A percentile compares a stretch with the other conserved stretches of the same genome.
Conservation (phyloP, 2,329 filamentous ascomycete genomes). For the Magnaporthiopsis incrustans region DNA sequence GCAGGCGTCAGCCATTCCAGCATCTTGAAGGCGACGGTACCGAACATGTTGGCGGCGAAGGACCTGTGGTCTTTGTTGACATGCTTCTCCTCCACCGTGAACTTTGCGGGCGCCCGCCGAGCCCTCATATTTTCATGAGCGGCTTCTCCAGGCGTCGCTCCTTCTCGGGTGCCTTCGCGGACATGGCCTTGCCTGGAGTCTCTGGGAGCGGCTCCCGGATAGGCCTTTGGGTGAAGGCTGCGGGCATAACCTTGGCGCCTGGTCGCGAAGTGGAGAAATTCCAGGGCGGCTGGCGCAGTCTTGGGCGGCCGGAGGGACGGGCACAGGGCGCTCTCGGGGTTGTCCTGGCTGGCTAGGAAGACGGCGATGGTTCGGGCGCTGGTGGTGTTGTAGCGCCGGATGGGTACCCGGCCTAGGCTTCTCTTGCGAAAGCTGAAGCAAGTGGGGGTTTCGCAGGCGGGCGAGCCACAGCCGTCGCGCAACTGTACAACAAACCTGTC, state of each 20-base stretch:
- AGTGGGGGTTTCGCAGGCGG: constrained; percentile 63
- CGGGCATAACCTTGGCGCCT: constrained; percentile 16
- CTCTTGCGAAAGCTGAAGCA: constrained; percentile 74
- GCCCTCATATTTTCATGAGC: background rate
- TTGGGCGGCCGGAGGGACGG: constrained; percentile 35
- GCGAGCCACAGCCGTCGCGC: constrained; percentile 67
- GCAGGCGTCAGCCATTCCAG: constrained; percentile 60
- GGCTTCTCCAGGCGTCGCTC: background rate
- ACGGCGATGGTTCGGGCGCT: constrained; percentile 76
- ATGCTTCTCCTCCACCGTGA: constrained; percentile 37
- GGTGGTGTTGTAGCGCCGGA: constrained; percentile 70
- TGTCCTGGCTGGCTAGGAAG: constrained; percentile 71
- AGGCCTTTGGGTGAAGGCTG: background rate
- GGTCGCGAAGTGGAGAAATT: constrained; percentile 37
- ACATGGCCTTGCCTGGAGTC: constrained; percentile 4
- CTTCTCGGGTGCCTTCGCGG: constrained; percentile 3
- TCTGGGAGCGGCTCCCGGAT: background rate
- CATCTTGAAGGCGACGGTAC: constrained; percentile 60
- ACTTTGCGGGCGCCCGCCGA: constrained; percentile 12
- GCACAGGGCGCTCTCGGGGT: constrained; percentile 65
- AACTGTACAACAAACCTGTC: constrained; percentile 73
- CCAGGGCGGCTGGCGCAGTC: constrained; percentile 35
- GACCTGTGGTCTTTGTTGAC: constrained; percentile 49
- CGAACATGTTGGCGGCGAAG: constrained; percentile 56
- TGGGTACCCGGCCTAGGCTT: constrained; percentile 56